Conservation (phyloP, 768 basidiomycete genomes). For the Mycena crocata region DNA sequence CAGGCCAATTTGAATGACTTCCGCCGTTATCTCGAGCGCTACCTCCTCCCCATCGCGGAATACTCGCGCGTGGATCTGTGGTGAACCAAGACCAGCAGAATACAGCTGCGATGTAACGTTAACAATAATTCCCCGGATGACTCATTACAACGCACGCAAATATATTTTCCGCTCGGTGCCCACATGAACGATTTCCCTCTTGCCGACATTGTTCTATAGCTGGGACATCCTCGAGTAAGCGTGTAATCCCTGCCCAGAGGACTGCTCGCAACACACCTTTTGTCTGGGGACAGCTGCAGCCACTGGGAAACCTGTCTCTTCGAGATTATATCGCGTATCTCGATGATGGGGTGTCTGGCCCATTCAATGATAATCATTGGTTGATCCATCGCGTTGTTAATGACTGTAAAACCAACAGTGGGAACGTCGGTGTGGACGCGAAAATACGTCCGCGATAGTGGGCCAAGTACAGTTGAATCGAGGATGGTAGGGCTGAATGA, state of each 20-base stretch:
- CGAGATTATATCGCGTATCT: conserved; percentile 48
- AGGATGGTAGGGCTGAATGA: conserved; percentile 53
- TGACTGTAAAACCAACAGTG: conserved; percentile 52
- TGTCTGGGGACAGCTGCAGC: conserved; percentile 55
- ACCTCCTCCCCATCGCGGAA: conserved; percentile 48
- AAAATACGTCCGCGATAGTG: conserved; percentile 52
- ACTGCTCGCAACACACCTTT: conserved; percentile 47
- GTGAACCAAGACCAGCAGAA: conserved; percentile 34
- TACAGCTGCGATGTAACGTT: conserved; percentile 35
- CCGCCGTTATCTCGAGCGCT: conserved; percentile 58
- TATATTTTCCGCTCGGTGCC: conserved; percentile 45
- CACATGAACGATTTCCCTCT: conserved; percentile 55
- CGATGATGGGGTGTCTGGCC: conserved; percentile 48
- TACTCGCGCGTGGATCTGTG: conserved; percentile 49
- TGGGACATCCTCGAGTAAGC: conserved; percentile 27
- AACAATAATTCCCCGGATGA: too few relatives aligned
- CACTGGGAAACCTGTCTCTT: conserved; percentile 55
- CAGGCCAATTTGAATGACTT: conserved; percentile 58
- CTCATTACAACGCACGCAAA: conserved; percentile 44
- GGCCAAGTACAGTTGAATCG: conserved; percentile 56
- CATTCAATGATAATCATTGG: conserved; percentile 58
- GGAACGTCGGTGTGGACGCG: conserved; percentile 50
- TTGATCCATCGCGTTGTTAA: conserved; percentile 49
- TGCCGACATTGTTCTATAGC: conserved; percentile 52
- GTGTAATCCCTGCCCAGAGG: too few relatives aligned